These are phyloP conservation scores for Daldinia vernicosa DNA, from an alignment of 495 filamentous ascomycete species.

Conservation along the genomic window DNA sequence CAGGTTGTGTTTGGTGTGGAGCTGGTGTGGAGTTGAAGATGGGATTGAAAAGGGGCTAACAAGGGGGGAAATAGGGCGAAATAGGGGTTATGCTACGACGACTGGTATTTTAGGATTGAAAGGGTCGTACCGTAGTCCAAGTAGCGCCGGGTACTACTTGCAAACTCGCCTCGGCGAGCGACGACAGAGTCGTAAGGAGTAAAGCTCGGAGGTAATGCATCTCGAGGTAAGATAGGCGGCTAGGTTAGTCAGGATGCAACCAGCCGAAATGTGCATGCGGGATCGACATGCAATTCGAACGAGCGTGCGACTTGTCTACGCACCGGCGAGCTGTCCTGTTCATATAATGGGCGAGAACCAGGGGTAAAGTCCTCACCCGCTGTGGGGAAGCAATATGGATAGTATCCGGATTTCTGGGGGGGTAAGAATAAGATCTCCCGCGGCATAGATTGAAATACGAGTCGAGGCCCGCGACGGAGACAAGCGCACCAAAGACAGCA, in stretches of 20 bases:
- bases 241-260: constrained; percentile 11
- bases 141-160: constrained; percentile 61
- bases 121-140: constrained; percentile 54
- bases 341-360: constrained; percentile 27
- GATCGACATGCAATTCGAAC: constrained; percentile 32
- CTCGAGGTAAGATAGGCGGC: neutral
- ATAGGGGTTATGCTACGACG: neutral
- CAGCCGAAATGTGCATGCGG: constrained; percentile 19
- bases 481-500: constrained; percentile 36
- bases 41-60: constrained; percentile 1
- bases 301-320: constrained; percentile 1
- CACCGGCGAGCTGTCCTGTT: constrained; percentile 25
- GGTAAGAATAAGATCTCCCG: constrained; percentile 32
- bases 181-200: constrained; percentile 36
- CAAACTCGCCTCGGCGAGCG: constrained; percentile 45
- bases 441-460: constrained; percentile 26
- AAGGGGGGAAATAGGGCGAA: neutral
- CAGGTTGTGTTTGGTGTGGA: neutral
- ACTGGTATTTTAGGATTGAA: neutral
- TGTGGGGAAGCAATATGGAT: constrained; percentile 42
- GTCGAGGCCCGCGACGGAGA: constrained; percentile 22
- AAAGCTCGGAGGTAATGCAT: constrained; percentile 28
- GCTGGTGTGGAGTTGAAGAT: neutral
- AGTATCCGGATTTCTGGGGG: constrained; percentile 42
- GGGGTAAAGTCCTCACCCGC: constrained; percentile 25